Base-by-base conservation (phyloP, 1,284 basidiomycete species). In the Cronartium quercuum region DNA sequence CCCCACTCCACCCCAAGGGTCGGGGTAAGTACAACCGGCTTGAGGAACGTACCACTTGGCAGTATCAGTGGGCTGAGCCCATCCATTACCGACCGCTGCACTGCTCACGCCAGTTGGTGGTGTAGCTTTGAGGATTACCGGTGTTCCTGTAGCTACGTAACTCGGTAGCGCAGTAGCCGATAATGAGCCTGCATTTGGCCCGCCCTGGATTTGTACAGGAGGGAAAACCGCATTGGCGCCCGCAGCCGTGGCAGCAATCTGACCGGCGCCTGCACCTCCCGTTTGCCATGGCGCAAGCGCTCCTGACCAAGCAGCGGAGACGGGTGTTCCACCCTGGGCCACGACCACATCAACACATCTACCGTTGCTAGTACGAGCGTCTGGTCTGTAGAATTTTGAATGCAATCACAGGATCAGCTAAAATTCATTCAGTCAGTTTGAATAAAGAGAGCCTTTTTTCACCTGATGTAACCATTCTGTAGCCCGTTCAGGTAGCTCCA, bases 351-450 rank as follows among this genome's bases (percentile, higher is more conserved):
- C 66, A 29, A 44, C 42, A 44, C 73, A 75, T 35, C 44, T 55
- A 24, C 73, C 73, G 55, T 68, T 75, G 57, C 73, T 75, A 9
- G 37, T n/a, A 18, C 73, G 73, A n/a, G 73, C 73, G 62, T 75
- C 73, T 24, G 58, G 40, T 29, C 73, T 75, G 12, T 37, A 68
- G 51, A 44, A 44, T 24, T 51, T 6, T 18, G 12, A 44, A 18
- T 9, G 41, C n/a, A 29, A 67, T 40, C n/a, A 29, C 15, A 37
- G 29, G 34, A 44, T 18, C 18, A 68, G 41, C 38, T 15, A 57
- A 9, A 5, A 15, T 51, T 29, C 24, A 21, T 67, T 24, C 24
- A 65, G 40, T 13, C 37, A 38, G 63, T 10, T 65, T 55, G 18
- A 6, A 47, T 29, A 29, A 3, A 9, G 1, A 41, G 40, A 37